Evolutionary conservation across 345 rosid species (phyloP), one percentile per base, ranked within the genome.

Genomic region (Populus davidiana): DNA sequence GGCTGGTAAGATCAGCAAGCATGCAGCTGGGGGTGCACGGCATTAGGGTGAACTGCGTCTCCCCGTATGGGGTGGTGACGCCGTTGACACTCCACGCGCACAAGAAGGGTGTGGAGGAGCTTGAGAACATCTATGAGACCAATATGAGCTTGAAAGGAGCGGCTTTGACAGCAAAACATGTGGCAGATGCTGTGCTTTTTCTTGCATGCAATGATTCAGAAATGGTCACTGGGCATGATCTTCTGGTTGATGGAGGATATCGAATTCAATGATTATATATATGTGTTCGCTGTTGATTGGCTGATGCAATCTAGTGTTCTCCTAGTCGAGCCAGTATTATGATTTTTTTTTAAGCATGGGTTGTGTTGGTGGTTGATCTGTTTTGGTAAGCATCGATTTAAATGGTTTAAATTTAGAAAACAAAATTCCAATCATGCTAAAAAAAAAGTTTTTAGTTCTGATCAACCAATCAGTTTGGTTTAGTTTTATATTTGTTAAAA

Each of bases 21-120:
- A 4, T 27, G 79, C 86, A 83, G 80, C 84, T 88, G 5, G 91
- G 89, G 12, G 77, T 7, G 72, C 78, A 83, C 50, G 89, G 89
- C 20, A 86, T 88, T 13, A 38, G 91, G 21, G 91, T 83, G 75
- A 88, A 88, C 74, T 83, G 78, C 54, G 87, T 85, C 6, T 81
- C 88, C 0, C 91, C 91, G 17, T 70, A 68, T 5, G 78, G 75
- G n/a, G 0, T 86, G 13, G 82, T 47, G 5, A 85, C 89, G 14
- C 87, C 88, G 1, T 5, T 82, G 81, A 67, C 79, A 2, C 12
- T 39, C 17, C 3, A 14, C 0, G 8, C 23, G 29, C 7, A 38
- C 2, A 80, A 78, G 61, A 21, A 27, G 75, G 36, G 71, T 0
- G 50, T 5, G 50, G 86, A 67, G 50, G 79, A 77, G 41, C 47